Base-by-base conservation (phyloP, 192 early-diverging fungal species). In the Haplosporangium gracile region DNA sequence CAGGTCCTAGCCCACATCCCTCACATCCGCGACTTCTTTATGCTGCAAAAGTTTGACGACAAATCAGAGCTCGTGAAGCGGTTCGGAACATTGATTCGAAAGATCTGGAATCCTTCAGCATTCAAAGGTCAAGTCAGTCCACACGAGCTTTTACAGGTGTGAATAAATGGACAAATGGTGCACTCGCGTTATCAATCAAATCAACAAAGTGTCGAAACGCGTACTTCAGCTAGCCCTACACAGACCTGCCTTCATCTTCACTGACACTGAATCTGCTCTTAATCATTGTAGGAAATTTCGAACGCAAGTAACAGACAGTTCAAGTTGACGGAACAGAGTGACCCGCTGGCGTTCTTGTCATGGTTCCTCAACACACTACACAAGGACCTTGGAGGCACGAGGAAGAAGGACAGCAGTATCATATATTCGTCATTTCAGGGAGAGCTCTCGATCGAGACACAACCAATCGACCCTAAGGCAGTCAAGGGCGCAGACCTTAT, bases 71-170 rank as follows among this genome's bases (percentile, higher is more conserved):
- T 95, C 38, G 95, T 97, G 2, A 92, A 93, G 72, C 89, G 96
- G 53, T 94, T 97, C 80, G 92, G 95, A 63, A 91, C 93, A 75
- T 80, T 99, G 38, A 85, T 98, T 9, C 93, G 97, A 51, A 98
- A 97, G 78, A 95, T 99, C 76, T 99, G 97, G 97, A 98, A 97
- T 83, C 92, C 96, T 68, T 89, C 92, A 39, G 96, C 96, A 18
- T 98, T 98, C 82, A 98, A 98, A 74, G 95, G 95, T 0, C 98
- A 99, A 90, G 95, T 98, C 51, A 96, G 95, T 83, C 98, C 98
- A 8, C 98, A 99, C 85, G 98, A 99, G 81, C 85, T 99, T 2
- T 85, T 98, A 5, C 98, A 99, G 87, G 95, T 93, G 80, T 74
- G 45, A 32, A 32, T 1, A 65, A 26, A 60, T 1, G 8, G n/a